A percentile compares a stretch with the other conserved stretches of the same genome.
phyloP scores from a whole-genome alignment of 2,329 filamentous ascomycete species.

The Curvularia hawaiiensis region DNA sequence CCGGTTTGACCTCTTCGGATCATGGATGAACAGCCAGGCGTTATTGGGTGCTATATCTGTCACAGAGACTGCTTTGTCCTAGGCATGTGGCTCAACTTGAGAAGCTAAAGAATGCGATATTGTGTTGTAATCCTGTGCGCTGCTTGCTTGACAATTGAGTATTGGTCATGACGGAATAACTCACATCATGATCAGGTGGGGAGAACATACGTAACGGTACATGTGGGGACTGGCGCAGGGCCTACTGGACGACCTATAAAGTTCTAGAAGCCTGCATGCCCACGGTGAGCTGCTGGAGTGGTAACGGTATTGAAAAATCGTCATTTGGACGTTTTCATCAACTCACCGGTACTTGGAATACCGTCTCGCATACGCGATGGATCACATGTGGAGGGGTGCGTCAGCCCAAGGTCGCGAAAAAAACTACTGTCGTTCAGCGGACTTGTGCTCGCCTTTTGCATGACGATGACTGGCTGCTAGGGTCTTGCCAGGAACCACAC shows the following conservation, averaged over 20 bases:
- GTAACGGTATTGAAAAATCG: background rate
- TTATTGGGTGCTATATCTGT: slow-evolving; percentile 22
- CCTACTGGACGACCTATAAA: slow-evolving; percentile 25
- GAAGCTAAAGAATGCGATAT: slow-evolving; percentile 14
- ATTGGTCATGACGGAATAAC: slow-evolving; percentile 7
- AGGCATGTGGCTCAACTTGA: slow-evolving; percentile 7
- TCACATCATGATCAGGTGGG: slow-evolving; percentile 10
- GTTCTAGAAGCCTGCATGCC: slow-evolving; percentile 13
- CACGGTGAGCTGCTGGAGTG: background rate
- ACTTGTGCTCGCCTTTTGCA: slow-evolving; percentile 7
- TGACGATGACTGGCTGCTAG: slow-evolving; percentile 24
- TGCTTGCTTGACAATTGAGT: background rate
- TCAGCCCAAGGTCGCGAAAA: background rate
- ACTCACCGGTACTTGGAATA: background rate
- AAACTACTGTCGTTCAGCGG: slow-evolving; percentile 2
- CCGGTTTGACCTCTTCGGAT: slow-evolving; percentile 27
- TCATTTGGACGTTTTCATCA: too few relatives aligned
- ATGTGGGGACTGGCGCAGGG: slow-evolving; percentile 14
- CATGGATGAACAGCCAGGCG: slow-evolving; percentile 39
- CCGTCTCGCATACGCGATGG: background rate
- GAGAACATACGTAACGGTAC: slow-evolving; percentile 19
- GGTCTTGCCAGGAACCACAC: slow-evolving; percentile 29
- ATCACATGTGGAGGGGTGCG: background rate
- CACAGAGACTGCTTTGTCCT: slow-evolving; percentile 7
- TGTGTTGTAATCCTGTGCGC: background rate